Conservation (phyloP, 495 filamentous ascomycete species). For the Echria macrotheca region DNA sequence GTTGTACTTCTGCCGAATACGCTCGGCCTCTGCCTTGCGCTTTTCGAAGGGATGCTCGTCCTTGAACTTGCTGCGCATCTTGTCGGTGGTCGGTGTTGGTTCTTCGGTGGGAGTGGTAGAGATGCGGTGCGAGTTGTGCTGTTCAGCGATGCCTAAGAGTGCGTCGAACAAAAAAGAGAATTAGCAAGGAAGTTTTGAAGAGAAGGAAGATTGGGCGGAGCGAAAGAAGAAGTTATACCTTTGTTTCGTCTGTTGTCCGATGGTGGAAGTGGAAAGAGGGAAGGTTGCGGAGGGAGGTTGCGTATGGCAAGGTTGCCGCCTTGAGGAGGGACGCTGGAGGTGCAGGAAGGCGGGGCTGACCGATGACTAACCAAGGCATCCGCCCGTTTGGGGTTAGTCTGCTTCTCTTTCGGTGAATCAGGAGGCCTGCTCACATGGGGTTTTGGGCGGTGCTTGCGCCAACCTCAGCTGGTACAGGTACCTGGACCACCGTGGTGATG, state of each 20-base stretch:
- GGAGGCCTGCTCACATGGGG: conserved; percentile 27
- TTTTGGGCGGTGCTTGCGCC: background rate
- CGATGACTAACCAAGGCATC: conserved; percentile 24
- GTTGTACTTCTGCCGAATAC: conserved; percentile 97
- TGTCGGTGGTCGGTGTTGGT: conserved; percentile 34
- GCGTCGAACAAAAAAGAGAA: background rate
- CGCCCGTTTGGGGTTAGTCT: too few relatives aligned
- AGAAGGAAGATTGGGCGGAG: background rate
- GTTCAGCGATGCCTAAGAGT: background rate
- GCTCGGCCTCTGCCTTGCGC: conserved; percentile 97
- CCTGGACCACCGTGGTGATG: background rate
- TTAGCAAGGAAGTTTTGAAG: background rate
- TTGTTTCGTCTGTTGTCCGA: background rate
- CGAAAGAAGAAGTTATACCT: background rate
- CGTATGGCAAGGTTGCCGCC: conserved; percentile 20
- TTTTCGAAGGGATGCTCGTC: conserved; percentile 99
- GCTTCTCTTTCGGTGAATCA: conserved; percentile 29
- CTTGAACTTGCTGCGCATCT: conserved; percentile 98
- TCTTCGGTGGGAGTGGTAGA: conserved; percentile 1
- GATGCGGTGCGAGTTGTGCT: background rate
- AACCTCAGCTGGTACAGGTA: conserved; percentile 8
- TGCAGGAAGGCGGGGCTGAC: conserved; percentile 25
- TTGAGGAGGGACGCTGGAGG: conserved; percentile 16
- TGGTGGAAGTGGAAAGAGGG: conserved; percentile 11
- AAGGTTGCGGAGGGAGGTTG: conserved; percentile 9